phyloP scores from a whole-genome alignment of 2,329 filamentous ascomycete genomes.

The Trichoderma citrinoviride region DNA sequence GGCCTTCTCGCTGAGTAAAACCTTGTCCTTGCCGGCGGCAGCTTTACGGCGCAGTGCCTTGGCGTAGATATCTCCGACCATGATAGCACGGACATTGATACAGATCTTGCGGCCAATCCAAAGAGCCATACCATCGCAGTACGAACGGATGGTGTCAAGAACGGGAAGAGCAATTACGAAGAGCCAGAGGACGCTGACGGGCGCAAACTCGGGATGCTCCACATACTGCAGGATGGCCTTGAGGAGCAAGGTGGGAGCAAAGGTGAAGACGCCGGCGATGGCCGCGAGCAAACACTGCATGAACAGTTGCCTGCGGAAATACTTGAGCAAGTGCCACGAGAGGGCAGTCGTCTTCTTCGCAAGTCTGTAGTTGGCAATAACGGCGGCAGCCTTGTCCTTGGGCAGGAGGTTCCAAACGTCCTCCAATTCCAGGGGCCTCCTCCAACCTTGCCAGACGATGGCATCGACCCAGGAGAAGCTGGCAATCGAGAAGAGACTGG shows the following conservation, averaged over 20 bases:
- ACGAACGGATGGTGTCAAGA: conserved; percentile 75
- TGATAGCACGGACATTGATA: conserved; percentile 87
- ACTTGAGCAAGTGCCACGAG: conserved; percentile 75
- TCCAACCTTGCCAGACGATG: conserved; percentile 86
- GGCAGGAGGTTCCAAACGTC: conserved; percentile 91
- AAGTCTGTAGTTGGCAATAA: conserved; percentile 80
- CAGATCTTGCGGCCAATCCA: conserved; percentile 95
- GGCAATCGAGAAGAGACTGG: conserved; percentile 82
- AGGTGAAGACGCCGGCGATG: conserved; percentile 78
- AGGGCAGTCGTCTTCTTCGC: conserved; percentile 78
- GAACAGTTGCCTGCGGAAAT: conserved; percentile 75
- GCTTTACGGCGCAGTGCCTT: conserved; percentile 92
- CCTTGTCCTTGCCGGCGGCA: conserved; percentile 70
- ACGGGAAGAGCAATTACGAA: conserved; percentile 88
- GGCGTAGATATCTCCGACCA: conserved; percentile 95
- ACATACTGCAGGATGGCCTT: conserved; percentile 92
- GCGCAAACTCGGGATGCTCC: conserved; percentile 73
- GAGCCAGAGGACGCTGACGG: conserved; percentile 88
- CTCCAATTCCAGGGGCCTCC: conserved; percentile 73
- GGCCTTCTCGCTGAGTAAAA: conserved; percentile 57
- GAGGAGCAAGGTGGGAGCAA: conserved; percentile 85
- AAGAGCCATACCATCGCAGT: conserved; percentile 80
- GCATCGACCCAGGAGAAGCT: conserved; percentile 90
- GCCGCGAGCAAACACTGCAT: conserved; percentile 78
- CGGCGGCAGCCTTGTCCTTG: conserved; percentile 79